phyloP scores from a whole-genome alignment of 2,329 filamentous ascomycete species.

The Fusarium sp. region DNA sequence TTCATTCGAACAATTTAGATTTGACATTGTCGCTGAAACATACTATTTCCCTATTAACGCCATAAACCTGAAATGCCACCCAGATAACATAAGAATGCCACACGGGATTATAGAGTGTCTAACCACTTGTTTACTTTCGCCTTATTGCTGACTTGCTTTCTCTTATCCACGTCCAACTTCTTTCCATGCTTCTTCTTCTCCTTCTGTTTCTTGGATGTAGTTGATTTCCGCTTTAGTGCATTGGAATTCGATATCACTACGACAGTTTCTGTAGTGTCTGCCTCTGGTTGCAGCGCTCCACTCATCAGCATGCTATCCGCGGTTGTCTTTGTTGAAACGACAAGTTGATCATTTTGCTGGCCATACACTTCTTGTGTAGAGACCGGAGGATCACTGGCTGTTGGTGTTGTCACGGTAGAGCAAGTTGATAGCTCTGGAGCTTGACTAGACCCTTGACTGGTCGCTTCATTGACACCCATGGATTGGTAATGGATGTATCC shows the following conservation, averaged over 20 bases:
- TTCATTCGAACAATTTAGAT: neutral
- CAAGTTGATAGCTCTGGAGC: slow-evolving; percentile 13
- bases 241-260: slow-evolving; percentile 10
- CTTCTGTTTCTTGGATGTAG: slow-evolving; percentile 29
- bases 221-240: neutral
- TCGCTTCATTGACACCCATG: slow-evolving; percentile 10
- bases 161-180: slow-evolving; percentile 29
- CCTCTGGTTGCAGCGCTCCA: slow-evolving; percentile 12
- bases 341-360: slow-evolving; percentile 3
- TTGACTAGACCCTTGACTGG: neutral
- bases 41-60: neutral
- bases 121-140: slow-evolving; percentile 38
- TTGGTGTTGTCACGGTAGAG: slow-evolving; percentile 17
- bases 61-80: neutral
- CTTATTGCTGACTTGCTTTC: slow-evolving; percentile 32
- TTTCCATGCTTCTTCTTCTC: slow-evolving; percentile 33
- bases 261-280: neutral
- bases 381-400: neutral
- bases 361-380: neutral
- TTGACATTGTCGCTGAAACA: neutral
- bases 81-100: neutral
- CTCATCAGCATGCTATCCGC: slow-evolving; percentile 18
- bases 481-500: slow-evolving; percentile 40
- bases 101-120: neutral
- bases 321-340: neutral